Conservation (phyloP, 345 rosid species). For the Boechera stricta region DNA sequence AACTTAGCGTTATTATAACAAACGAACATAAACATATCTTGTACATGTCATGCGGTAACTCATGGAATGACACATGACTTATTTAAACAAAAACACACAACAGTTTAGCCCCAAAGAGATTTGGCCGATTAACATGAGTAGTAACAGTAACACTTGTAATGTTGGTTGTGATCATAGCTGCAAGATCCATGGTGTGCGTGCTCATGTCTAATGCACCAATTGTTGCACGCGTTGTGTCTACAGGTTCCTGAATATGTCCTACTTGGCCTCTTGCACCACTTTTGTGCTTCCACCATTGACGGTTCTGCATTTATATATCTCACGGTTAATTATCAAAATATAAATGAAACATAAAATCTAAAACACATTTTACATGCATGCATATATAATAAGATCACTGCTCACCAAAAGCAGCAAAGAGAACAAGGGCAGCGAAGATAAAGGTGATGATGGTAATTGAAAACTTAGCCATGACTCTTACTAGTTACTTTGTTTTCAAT, state of each 20-base stretch:
- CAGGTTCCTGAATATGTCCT: too few relatives aligned
- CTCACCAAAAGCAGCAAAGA: too few relatives aligned
- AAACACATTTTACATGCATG: not conserved
- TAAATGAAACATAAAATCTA: not conserved
- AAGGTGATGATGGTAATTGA: not conserved
- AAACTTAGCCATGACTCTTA: not conserved
- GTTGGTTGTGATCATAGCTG: not conserved
- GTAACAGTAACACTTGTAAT: too few relatives aligned
- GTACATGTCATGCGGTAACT: not conserved
- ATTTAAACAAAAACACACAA: not conserved
- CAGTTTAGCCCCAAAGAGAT: not conserved
- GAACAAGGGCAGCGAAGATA: not conserved
- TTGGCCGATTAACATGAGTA: not conserved
- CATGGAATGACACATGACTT: not conserved
- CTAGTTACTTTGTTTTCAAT: not conserved
- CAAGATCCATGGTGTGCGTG: constrained; percentile 1
- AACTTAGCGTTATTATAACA: not conserved
- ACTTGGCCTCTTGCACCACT: too few relatives aligned
- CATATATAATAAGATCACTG: not conserved
- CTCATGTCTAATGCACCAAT: too few relatives aligned
- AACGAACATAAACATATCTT: not conserved
- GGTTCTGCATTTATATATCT: too few relatives aligned
- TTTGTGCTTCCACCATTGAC: too few relatives aligned
- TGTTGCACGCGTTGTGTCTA: too few relatives aligned
- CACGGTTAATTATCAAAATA: not conserved